phyloP scores from a whole-genome alignment of 352 stramenopile genomes.

The Globisporangium camurandrum region DNA sequence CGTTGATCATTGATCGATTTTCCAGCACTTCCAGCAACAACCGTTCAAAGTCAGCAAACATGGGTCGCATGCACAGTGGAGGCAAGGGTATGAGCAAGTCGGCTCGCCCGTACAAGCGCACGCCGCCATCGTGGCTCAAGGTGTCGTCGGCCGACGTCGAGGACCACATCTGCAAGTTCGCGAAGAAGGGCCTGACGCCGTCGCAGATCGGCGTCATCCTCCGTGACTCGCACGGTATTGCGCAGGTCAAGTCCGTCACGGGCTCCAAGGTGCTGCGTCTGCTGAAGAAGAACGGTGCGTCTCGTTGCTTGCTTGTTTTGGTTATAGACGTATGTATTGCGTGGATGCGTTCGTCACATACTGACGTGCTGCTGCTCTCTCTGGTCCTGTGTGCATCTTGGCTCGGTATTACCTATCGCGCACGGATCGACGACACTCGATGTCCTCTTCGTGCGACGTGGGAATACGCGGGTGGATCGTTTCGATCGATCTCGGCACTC shows the following conservation, averaged over 20 bases:
- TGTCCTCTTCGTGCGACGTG: slow-evolving; percentile 69
- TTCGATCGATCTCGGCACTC: slow-evolving; percentile 3
- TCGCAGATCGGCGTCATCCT: slow-evolving; percentile 99
- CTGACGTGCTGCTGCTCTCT: slow-evolving; percentile 17
- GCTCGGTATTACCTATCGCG: slow-evolving; percentile 84
- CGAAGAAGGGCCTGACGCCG: slow-evolving; percentile 97
- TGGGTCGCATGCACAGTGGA: slow-evolving; percentile 98
- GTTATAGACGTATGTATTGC: no score
- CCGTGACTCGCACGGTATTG: slow-evolving; percentile 98
- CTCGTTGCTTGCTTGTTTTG: no score
- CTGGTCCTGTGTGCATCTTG: slow-evolving; percentile 3
- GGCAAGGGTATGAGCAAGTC: slow-evolving; percentile 99
- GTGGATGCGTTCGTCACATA: slow-evolving; percentile 5
- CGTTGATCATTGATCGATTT: slow-evolving; percentile 63
- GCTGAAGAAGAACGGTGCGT: slow-evolving; percentile 98
- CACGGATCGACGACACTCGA: slow-evolving; percentile 42
- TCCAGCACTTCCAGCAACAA: slow-evolving; percentile 32
- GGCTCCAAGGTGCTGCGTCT: slow-evolving; percentile 99
- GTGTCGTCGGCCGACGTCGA: slow-evolving; percentile 94
- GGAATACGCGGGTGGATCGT: slow-evolving; percentile 67
- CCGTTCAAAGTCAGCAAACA: slow-evolving; percentile 55
- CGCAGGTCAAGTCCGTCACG: slow-evolving; percentile 98
- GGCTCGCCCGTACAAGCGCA: slow-evolving; percentile 98
- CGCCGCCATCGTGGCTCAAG: slow-evolving; percentile 98
- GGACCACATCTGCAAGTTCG: slow-evolving; percentile 99